A percentile compares a stretch with the other conserved stretches of the same genome.
These are phyloP conservation scores for Thalassiosira mediterranea DNA, from an alignment of 352 stramenopile species.

Conservation along the genomic window DNA sequence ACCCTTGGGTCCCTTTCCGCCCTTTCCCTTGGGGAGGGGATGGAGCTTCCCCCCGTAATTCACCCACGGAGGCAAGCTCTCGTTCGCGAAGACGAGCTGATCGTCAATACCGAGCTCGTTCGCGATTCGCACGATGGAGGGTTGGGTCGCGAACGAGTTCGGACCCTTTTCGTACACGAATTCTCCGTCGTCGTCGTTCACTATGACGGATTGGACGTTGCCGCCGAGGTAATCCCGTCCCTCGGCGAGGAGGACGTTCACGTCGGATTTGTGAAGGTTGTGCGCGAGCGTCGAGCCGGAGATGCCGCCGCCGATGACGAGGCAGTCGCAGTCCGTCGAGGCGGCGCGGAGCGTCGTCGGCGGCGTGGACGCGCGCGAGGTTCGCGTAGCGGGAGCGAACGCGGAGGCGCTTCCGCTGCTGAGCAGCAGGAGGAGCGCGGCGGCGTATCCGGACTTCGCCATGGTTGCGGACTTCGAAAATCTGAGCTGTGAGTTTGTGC, in stretches of 20 bases:
- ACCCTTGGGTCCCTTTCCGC: constrained; percentile 73
- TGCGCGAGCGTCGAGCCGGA: constrained; percentile 84
- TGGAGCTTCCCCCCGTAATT: constrained; percentile 82
- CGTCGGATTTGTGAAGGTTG: constrained; percentile 80
- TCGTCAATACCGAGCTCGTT: constrained; percentile 83
- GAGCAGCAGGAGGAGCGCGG: constrained; percentile 1
- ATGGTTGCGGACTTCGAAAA: neutral
- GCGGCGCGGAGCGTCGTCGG: constrained; percentile 1
- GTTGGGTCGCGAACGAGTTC: constrained; percentile 86
- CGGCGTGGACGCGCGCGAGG: neutral
- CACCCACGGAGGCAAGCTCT: constrained; percentile 79
- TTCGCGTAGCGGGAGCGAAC: constrained; percentile 13
- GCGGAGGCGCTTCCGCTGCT: neutral
- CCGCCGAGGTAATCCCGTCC: constrained; percentile 81
- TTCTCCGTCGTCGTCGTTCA: constrained; percentile 60
- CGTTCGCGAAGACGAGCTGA: constrained; percentile 82
- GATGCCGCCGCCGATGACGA: constrained; percentile 85
- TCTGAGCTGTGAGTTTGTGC: neutral
- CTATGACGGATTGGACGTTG: constrained; percentile 82
- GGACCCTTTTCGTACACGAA: constrained; percentile 87
- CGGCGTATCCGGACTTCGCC: too few relatives aligned
- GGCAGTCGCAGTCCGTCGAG: constrained; percentile 59
- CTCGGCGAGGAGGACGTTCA: constrained; percentile 82
- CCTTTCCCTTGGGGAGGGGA: constrained; percentile 76
- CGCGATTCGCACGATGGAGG: constrained; percentile 84